Evolutionary conservation across 2,329 filamentous ascomycete species (phyloP), one percentile per base, ranked within the genome.

Genomic region (Paecilomyces sp.): DNA sequence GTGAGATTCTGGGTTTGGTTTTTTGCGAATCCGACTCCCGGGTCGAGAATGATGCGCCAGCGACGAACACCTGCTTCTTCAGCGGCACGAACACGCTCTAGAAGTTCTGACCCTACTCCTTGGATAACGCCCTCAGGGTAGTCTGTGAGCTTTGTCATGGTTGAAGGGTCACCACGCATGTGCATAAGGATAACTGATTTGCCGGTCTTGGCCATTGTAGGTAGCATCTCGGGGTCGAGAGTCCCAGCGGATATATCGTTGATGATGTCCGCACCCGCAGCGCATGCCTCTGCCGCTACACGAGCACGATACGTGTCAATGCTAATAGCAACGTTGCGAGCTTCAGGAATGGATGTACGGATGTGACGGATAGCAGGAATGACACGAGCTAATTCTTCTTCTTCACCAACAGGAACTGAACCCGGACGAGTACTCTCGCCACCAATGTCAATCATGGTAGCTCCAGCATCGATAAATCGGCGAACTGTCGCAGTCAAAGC

Each of bases 21-120:
- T 79, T 99, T 99, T 59, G 94, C 92, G 71, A 99, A 99, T 0
- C 94, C 94, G 33, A 99, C 84, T 0, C 94, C 94, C 0, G 94
- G 94, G 71, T 99, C 94, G 1, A 97, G 85, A 34, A 97, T 87
- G 64, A 99, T 95, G 64, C 93, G 89, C 94, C 94, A 99, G 55
- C 92, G 87, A 3, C 90, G 83, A 52, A 99, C 84, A 0, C 94
- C 94, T 0, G 91, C 92, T 13, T 79, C 82, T 73, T 95, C 77
- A n/a, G 94, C 94, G 1, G 85, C 90, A 0, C 78, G 78, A 4
- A 97, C 83, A 15, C 92, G 88, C 8, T 77, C 80, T 2, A 82
- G 77, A 4, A 97, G 83, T 75, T 96, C 92, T 1, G 71, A 66
- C 5, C 82, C 85, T 2, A 96, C 81, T 9, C 83, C 85, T 0